These are phyloP conservation scores for Chlamydomonas schloesseri DNA, from an alignment of 139 green algal species.

Conservation along the genomic window DNA sequence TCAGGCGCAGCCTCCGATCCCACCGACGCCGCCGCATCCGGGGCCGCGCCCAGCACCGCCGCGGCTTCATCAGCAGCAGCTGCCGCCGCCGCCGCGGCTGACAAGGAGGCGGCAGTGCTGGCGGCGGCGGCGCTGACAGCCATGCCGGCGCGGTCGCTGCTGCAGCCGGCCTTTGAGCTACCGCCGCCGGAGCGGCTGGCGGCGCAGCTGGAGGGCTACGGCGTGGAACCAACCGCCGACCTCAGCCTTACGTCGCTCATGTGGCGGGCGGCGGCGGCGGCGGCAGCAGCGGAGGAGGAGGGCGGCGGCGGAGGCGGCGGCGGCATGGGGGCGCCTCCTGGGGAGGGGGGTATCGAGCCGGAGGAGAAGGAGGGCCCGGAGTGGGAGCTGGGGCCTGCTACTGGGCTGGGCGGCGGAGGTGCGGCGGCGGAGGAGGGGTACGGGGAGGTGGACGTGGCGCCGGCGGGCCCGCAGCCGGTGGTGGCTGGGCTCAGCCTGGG, in stretches of 20 bases:
- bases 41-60: background rate
- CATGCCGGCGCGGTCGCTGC: too few relatives aligned
- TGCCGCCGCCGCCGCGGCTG: background rate
- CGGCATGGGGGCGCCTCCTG: background rate
- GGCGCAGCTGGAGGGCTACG: background rate
- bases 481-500: background rate
- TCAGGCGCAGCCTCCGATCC: too few relatives aligned
- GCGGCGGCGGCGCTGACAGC: too few relatives aligned
- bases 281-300: background rate
- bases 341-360: too few relatives aligned
- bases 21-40: background rate
- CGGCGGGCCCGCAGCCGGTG: background rate
- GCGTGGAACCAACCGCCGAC: background rate
- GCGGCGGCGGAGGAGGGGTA: background rate
- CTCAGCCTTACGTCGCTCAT: background rate
- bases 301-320: background rate
- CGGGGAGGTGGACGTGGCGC: background rate
- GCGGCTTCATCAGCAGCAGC: background rate
- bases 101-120: background rate
- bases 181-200: background rate
- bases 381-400: too few relatives aligned
- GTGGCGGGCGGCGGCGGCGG: background rate
- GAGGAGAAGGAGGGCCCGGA: too few relatives aligned
- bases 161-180: slow-evolving; percentile 4
- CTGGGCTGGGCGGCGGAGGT: background rate